Conservation (phyloP, 2,329 filamentous ascomycete genomes). For the Colletotrichum graminicola region DNA sequence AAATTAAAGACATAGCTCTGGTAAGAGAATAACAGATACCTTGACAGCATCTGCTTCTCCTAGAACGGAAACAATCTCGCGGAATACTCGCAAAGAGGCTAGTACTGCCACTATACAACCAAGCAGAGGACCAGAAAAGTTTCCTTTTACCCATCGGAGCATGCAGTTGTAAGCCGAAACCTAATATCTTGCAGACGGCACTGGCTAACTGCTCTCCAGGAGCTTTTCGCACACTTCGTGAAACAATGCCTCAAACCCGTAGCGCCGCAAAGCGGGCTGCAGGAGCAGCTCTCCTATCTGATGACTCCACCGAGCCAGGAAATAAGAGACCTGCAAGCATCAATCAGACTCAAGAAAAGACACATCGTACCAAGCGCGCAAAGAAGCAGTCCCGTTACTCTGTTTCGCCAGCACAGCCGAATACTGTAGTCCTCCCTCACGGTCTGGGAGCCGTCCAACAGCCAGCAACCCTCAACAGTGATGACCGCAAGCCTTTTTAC, state of each 20-base stretch:
- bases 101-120: background rate
- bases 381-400: background rate
- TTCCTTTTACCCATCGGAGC: no score
- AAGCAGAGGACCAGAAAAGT: background rate
- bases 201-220: background rate
- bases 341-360: background rate
- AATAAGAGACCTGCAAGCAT: background rate
- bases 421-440: conserved; percentile 28
- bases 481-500: background rate
- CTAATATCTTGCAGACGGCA: background rate
- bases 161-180: background rate
- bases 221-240: background rate
- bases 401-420: background rate
- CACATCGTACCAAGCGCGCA: background rate
- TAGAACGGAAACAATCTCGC: background rate
- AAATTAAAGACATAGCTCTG: background rate
- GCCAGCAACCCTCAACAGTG: background rate
- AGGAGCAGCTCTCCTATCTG: no score
- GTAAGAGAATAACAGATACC: background rate
- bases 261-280: conserved; percentile 3
- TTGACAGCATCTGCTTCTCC: background rate
- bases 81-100: background rate
- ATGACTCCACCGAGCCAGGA: background rate
- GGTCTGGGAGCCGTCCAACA: conserved; percentile 40
- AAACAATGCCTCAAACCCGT: conserved; percentile 3